These are phyloP conservation scores for Nitzschia sp. DNA, from an alignment of 108 stramenopile species.

Conservation along the genomic window DNA sequence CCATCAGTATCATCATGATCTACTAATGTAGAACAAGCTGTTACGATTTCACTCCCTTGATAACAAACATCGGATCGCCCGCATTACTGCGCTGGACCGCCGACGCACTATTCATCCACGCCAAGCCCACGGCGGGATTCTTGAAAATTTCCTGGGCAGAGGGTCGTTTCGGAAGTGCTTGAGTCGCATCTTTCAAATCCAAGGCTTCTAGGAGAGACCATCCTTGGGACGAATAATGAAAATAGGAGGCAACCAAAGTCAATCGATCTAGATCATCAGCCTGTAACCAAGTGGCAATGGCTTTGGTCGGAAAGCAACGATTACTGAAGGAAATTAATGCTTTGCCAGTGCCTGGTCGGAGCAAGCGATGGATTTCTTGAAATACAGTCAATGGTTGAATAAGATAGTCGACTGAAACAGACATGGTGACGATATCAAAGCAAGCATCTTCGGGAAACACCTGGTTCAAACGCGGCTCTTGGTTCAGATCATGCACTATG, in stretches of 20 bases:
- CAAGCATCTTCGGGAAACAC: conserved; percentile 57
- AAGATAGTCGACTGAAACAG: conserved; percentile 77
- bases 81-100: conserved; percentile 52
- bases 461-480: conserved; percentile 35
- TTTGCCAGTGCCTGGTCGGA: conserved; percentile 61
- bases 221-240: conserved; percentile 44
- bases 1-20: too few species aligned
- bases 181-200: conserved; percentile 47
- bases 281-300: conserved; percentile 78
- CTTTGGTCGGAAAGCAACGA: conserved; percentile 83
- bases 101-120: conserved; percentile 67
- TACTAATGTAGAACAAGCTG: too few species aligned
- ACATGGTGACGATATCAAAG: conserved; percentile 72
- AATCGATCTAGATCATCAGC: conserved; percentile 72
- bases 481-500: conserved; percentile 66
- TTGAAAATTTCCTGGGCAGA: conserved; percentile 45
- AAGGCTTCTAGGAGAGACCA: conserved; percentile 68
- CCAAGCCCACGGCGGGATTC: conserved; percentile 52
- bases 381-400: conserved; percentile 69
- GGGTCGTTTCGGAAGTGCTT: conserved; percentile 48
- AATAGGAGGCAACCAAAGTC: conserved; percentile 73
- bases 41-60: conserved; percentile 72
- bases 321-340: conserved; percentile 69
- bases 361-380: conserved; percentile 67
- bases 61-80: conserved; percentile 77